Evolutionary conservation across 768 basidiomycete species (phyloP), one percentile per base, ranked within the genome.

Genomic region (Rhodotorula diobovata): DNA sequence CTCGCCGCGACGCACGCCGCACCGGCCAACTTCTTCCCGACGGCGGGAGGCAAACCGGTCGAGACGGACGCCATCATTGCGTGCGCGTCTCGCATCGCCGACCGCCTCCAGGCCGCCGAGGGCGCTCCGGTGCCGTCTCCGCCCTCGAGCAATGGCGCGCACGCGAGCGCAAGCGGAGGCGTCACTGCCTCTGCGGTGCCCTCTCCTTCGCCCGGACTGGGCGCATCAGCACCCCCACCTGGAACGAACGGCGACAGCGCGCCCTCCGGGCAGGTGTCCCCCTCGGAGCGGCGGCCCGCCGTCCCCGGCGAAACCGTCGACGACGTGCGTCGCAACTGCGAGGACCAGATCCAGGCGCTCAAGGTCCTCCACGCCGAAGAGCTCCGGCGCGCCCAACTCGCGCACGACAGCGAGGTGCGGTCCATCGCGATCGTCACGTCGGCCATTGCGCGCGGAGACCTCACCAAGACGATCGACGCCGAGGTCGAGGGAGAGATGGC

Each of bases 401-500:
- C 62, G 16, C 73, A 75, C 61, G 73, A 75, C 70, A 71, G 71
- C 37, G 73, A 75, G 50, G 73, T 75, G 25, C 64, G 70, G 70
- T 77, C 76, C 28, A 78, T 78, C 51, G 77, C 77, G 2, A 69
- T 72, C 35, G 77, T 78, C 45, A 77, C 77, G 15, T 74, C 77
- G 11, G 77, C 77, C 21, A 73, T 76, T 53, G 69, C 75, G 14
- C 68, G 69, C 20, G 71, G 75, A 54, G 69, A 72, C 74, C 76
- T 84, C 35, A 81, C 80, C 48, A 80, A 81, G 76, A 81, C 80
- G 65, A 83, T 84, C 68, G 82, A 83, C 43, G 82, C 83, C 39
- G 81, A 83, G 61, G 83, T 81, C 39, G 81, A 83, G 50, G 83
- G 83, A 30, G 83, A 84, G 71, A 84, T 84, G 79, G 82, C 81